Base-by-base conservation (phyloP, 768 basidiomycete species). In the Chalciporus piperatus region DNA sequence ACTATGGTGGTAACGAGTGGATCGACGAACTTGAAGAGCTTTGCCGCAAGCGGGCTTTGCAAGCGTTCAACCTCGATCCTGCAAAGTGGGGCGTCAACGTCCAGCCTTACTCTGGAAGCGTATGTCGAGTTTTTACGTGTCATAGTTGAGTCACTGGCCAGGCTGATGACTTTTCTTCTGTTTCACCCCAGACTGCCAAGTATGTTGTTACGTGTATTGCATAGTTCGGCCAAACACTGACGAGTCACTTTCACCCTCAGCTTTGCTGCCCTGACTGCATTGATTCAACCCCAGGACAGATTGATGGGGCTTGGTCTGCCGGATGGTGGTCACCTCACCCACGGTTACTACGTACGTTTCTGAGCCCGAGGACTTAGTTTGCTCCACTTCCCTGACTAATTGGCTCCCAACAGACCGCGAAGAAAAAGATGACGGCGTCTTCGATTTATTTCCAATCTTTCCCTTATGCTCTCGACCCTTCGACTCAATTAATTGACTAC, bases 371-470 rank as follows among this genome's bases (percentile, higher is more conserved):
- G 23, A 23, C 32, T 40, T 37, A 9, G 47, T 41, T 48, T n/a
- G 37, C 25, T 0, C 30, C 9, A 41, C 48, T 30, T 25, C 14
- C 8, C 22, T n/a, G 37, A 37, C 48, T 54, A 17, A 54, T 39
- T 17, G 44, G 37, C 58, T 19, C 53, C 39, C 30, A 41, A 16
- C 61, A 92, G 89, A 96, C 93, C 50, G 92, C 93, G 53, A 98
- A 98, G 78, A 97, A 98, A 80, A 98, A 99, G 75, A 98, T 99
- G 86, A 98, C 97, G 30, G 92, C 97, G 32, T 98, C 96, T 20
- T 98, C 97, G 17, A 98, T 99, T 76, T 98, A 98, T 79, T 99
- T 98, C 88, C 95, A 98, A 70, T 97, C 97, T 33, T 79, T 97
- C 67, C 96, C 97, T 41, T 99, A 98, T 63, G 84, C 80, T 43